Evolutionary conservation across 139 green algal genomes (phyloP).

Genomic region (Volvox africanus): DNA sequence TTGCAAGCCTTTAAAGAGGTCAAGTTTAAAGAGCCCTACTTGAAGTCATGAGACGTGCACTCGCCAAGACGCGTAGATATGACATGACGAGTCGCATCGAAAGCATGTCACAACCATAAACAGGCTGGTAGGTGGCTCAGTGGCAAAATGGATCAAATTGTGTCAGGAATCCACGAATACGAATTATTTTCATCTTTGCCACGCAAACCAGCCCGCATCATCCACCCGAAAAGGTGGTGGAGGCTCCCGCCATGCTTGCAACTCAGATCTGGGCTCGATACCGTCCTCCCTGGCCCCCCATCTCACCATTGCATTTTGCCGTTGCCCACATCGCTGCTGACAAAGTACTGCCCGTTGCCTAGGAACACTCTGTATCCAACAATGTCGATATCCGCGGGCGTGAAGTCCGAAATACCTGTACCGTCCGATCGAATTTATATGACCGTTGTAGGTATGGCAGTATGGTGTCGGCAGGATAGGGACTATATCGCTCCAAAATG

Average conservation of each 20-base stretch:
- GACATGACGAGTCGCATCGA: too few relatives aligned
- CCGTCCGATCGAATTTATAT: too few relatives aligned
- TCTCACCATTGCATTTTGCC: conserved; percentile 96
- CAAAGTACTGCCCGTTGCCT: conserved; percentile 97
- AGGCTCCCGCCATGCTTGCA: background rate
- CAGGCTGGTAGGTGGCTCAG: conserved; percentile 10
- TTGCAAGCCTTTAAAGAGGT: too few relatives aligned
- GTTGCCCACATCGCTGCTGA: conserved; percentile 95
- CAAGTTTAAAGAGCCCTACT: too few relatives aligned
- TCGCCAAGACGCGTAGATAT: too few relatives aligned
- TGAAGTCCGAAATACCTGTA: conserved; percentile 92
- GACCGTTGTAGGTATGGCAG: too few relatives aligned
- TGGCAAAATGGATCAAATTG: conserved; percentile 50
- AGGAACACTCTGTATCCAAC: conserved; percentile 96
- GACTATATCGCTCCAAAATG: too few relatives aligned
- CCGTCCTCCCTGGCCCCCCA: too few relatives aligned
- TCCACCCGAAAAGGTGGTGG: background rate
- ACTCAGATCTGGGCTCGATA: background rate
- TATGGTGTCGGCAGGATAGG: too few relatives aligned
- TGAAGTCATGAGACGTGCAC: too few relatives aligned
- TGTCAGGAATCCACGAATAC: conserved; percentile 45
- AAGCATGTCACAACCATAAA: too few relatives aligned
- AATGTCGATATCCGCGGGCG: conserved; percentile 89
- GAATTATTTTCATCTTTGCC: conserved; percentile 21
- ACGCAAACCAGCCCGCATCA: background rate